Evolutionary conservation across 1,139 yeast species (phyloP), one percentile per base, ranked within the genome.

Genomic region (Yarrowia galli): DNA sequence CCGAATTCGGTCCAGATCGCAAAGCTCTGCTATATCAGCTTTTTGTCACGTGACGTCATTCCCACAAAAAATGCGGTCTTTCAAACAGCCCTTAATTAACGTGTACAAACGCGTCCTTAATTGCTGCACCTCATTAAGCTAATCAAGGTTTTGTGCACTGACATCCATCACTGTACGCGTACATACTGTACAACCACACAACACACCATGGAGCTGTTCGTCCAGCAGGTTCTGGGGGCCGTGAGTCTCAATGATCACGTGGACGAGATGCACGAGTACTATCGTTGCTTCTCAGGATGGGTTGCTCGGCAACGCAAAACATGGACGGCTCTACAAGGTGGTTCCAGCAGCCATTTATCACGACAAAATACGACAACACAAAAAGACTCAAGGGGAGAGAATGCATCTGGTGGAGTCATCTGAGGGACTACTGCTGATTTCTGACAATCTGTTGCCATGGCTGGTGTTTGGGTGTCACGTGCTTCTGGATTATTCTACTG

Each of bases 381-480:
- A 48, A 38, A 10, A 48, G 38, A 32, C 36, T 1, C 4, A 45
- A 45, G 9, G 9, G 9, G 22, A 18, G 22, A 13, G 9, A 13
- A 10, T 8, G 2, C n/a, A 28, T 12, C 5, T 49, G 28, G 13
- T 49, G 25, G 18, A 20, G 38, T 10, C 43, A 20, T 32, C 13
- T 7, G 42, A 49, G 12, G n/a, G 23, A 10, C 18, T 32, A 5
- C 15, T 28, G 10, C 10, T 10, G 10, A 3, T 49, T 6, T 53
- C 58, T 8, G 58, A 53, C 32, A 53, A 53, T 16, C 13, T 53
- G 20, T 10, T 53, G n/a, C 58, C 58, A 8, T 53, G 58, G 58
- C 15, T 36, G 20, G 32, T 53, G 10, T 53, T 53, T 15, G 58
- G 28, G 9, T 35, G 28, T 16, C 58, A 53, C 43, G 58, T 53